These are phyloP conservation scores for Acorus gramineus DNA, from an alignment of 106 monocot species.

Conservation along the genomic window DNA sequence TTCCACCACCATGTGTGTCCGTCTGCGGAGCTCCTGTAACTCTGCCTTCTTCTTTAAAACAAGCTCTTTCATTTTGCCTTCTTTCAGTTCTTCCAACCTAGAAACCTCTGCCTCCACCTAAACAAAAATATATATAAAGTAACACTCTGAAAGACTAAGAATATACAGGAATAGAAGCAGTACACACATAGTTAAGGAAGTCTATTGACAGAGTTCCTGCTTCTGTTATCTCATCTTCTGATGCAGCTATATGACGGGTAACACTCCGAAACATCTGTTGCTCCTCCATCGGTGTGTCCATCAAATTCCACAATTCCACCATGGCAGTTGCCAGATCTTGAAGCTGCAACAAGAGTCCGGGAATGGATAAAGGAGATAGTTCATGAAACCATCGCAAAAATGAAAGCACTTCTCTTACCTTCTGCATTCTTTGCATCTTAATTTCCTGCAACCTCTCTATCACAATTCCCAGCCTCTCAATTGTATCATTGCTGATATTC, in stretches of 20 bases:
- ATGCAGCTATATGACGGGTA: too few species aligned
- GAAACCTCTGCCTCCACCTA: conserved; percentile 59
- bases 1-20: conserved; percentile 36
- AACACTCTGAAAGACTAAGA: too few species aligned
- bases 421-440: conserved; percentile 65
- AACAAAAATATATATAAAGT: neutral
- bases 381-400: too few species aligned
- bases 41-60: conserved; percentile 56
- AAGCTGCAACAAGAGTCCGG: too few species aligned
- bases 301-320: neutral
- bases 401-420: conserved; percentile 20
- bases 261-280: too few species aligned
- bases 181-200: too few species aligned
- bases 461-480: conserved; percentile 29
- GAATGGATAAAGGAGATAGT: too few species aligned
- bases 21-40: conserved; percentile 43
- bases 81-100: conserved; percentile 56
- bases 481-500: conserved; percentile 38
- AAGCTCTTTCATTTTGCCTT: conserved; percentile 63
- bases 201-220: too few species aligned
- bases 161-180: too few species aligned
- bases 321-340: too few species aligned
- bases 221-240: too few species aligned
- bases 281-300: neutral
- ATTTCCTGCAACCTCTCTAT: conserved; percentile 38